Percentiles rank a stretch among this genome's conserved stretches.
Evolutionary conservation across 2,329 filamentous ascomycete genomes (phyloP).

Genomic region (Penicillium sclerotigenum): DNA sequence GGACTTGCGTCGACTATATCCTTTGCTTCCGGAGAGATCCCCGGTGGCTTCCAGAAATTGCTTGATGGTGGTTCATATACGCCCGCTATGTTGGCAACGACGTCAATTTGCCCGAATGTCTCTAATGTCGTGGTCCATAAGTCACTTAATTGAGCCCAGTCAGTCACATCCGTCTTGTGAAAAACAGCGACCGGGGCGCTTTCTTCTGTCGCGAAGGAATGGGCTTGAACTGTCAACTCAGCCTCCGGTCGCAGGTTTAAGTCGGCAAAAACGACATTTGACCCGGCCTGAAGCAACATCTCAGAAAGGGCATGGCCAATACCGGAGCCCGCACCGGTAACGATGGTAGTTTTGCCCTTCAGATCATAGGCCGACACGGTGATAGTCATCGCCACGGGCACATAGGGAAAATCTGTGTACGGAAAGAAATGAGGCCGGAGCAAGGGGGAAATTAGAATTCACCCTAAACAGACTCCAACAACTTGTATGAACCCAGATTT

Average conservation of each 20-base stretch:
- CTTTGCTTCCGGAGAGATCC: slow-evolving; percentile 12
- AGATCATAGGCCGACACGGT: background rate
- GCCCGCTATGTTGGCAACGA: slow-evolving; percentile 10
- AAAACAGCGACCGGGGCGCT: background rate
- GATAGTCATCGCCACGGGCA: too few relatives aligned
- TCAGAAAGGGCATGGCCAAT: slow-evolving; percentile 20
- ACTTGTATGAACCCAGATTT: too few relatives aligned
- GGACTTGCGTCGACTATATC: slow-evolving; percentile 16
- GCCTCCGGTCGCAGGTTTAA: slow-evolving; percentile 23
- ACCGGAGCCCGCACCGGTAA: slow-evolving; percentile 13
- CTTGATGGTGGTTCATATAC: slow-evolving; percentile 21
- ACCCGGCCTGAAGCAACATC: slow-evolving; percentile 23
- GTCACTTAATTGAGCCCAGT: slow-evolving; percentile 29
- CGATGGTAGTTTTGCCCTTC: slow-evolving; percentile 7
- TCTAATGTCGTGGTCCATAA: slow-evolving; percentile 11
- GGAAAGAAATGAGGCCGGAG: background rate
- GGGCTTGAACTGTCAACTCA: slow-evolving; percentile 12
- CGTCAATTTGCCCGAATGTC: slow-evolving; percentile 18
- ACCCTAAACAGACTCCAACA: too few relatives aligned
- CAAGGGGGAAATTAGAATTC: too few relatives aligned
- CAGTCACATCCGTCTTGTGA: slow-evolving; percentile 15
- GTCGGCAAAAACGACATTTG: slow-evolving; percentile 28
- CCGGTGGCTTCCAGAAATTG: slow-evolving; percentile 23
- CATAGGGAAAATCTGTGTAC: too few relatives aligned
- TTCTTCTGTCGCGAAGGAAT: background rate